These are phyloP conservation scores for Cercospora nicotianae DNA, from an alignment of 2,329 filamentous ascomycete genomes.

Conservation along the genomic window DNA sequence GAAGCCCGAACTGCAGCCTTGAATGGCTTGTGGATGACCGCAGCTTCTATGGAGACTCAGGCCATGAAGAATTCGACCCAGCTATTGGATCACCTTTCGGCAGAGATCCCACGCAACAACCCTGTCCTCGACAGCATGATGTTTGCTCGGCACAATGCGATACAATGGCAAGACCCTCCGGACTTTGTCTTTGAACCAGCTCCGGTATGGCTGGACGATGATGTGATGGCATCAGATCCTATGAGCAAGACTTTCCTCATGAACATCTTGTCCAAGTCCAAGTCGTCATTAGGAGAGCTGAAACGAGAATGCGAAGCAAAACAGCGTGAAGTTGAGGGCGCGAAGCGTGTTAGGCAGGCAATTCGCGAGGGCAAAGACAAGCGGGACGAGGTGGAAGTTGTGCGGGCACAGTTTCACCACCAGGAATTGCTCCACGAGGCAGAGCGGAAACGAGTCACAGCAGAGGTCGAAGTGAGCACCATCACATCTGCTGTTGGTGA, in stretches of 20 bases:
- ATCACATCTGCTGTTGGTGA: slow-evolving; percentile 92
- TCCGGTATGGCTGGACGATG: slow-evolving; percentile 95
- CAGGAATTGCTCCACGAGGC: slow-evolving; percentile 83
- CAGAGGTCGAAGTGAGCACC: slow-evolving; percentile 89
- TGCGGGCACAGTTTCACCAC: slow-evolving; percentile 76
- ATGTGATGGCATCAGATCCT: slow-evolving; percentile 81
- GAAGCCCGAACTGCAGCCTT: slow-evolving; percentile 83
- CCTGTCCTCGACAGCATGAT: slow-evolving; percentile 94
- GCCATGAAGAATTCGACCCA: slow-evolving; percentile 73
- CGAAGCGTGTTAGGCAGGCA: slow-evolving; percentile 70
- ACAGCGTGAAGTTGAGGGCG: slow-evolving; percentile 76
- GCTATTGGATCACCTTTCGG: slow-evolving; percentile 69
- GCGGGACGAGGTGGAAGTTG: slow-evolving; percentile 81
- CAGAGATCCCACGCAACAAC: slow-evolving; percentile 83
- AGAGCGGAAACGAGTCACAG: slow-evolving; percentile 79
- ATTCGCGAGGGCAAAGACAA: slow-evolving; percentile 83
- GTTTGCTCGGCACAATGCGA: slow-evolving; percentile 90
- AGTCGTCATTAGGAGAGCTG: slow-evolving; percentile 75
- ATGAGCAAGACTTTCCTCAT: slow-evolving; percentile 84
- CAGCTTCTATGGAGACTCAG: slow-evolving; percentile 75
- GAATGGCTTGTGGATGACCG: slow-evolving; percentile 81
- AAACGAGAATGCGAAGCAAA: slow-evolving; percentile 83
- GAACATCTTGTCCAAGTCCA: slow-evolving; percentile 89
- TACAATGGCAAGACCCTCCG: slow-evolving; percentile 75
- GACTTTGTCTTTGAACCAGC: slow-evolving; percentile 90